phyloP scores from a whole-genome alignment of 2,329 filamentous ascomycete species.

The Fusarium nurragi region DNA sequence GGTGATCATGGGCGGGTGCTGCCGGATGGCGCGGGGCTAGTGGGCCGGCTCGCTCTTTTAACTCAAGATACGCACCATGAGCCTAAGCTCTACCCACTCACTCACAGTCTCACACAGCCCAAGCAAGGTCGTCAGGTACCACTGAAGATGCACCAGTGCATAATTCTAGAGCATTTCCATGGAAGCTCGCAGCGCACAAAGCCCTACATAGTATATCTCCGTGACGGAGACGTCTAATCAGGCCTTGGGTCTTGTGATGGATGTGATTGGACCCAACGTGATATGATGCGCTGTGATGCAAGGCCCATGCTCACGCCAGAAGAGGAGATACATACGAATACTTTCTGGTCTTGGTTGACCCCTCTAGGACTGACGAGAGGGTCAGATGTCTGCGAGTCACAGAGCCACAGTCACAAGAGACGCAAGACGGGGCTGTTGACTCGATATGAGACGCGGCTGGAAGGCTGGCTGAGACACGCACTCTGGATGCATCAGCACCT shows the following conservation, averaged over 20 bases:
- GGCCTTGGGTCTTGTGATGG: slow-evolving; percentile 3
- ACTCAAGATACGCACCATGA: slow-evolving; percentile 13
- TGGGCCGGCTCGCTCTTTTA: slow-evolving; percentile 14
- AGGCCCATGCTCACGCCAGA: slow-evolving; percentile 22
- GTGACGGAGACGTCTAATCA: background rate
- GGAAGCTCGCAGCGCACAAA: slow-evolving; percentile 1
- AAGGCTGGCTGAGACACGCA: slow-evolving; percentile 31
- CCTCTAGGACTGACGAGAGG: slow-evolving; percentile 21
- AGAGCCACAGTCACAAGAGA: slow-evolving; percentile 39
- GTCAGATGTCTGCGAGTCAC: slow-evolving; percentile 39
- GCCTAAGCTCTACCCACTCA: background rate
- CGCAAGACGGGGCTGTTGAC: slow-evolving; percentile 15
- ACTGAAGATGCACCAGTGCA: slow-evolving; percentile 16
- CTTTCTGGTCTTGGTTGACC: background rate
- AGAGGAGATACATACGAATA: slow-evolving; percentile 1
- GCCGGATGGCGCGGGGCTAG: slow-evolving; percentile 41
- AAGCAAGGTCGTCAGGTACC: slow-evolving; percentile 15
- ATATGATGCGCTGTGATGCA: slow-evolving; percentile 30
- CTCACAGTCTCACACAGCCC: background rate
- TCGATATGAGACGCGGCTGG: slow-evolving; percentile 27
- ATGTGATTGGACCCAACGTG: slow-evolving; percentile 16
- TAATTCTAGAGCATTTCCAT: slow-evolving; percentile 21
- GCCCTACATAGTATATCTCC: slow-evolving; percentile 4
- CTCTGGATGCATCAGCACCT: slow-evolving; percentile 16
- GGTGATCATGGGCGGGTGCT: slow-evolving; percentile 37